Base-by-base conservation (phyloP, 768 basidiomycete genomes). In the Filobasidium wieringae region DNA sequence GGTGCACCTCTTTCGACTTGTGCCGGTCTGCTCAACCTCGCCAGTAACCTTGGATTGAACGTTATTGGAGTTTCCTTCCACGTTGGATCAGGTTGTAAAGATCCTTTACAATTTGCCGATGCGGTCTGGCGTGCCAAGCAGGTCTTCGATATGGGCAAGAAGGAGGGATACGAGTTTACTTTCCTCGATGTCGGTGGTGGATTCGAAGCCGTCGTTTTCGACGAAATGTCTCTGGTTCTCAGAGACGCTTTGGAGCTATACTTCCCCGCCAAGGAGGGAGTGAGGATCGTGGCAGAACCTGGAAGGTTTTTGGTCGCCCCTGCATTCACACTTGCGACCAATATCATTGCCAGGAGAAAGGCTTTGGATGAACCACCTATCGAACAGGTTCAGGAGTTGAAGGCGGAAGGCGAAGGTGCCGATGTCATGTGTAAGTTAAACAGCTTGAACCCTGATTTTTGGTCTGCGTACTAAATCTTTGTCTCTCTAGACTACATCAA, bases 31-130 rank as follows among this genome's bases (percentile, higher is more conserved):
- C 79, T 99, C 53, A 76, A 78, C 14, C 86, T 84, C 64, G 95
- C 93, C 1, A 79, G 79, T 63, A 83, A 87, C 65, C 79, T 96
- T 27, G 75, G 77, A 31, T 79, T 99, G 53, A 80, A 91, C 68
- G 91, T 99, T 55, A 79, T 96, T 37, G 95, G 95, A 19, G 86
- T 96, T 58, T 88, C 86, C 74, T 97, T 99, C 81, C 95, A 97
- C 72, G 95, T 97, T 45, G 95, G 95, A 4, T 89, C 87, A 63
- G 95, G 95, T 2, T 93, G 90, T 75, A 95, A 89, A 72, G 92
- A 97, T 74, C 84, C 92, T 19, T 77, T 81, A 19, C 86, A 87
- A 27, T 99, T 92, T 70, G 82, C 81, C 36, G 92, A 95, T 72
- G 95, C 95, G 27, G 80, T 97, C 61, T 80, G 75, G 74, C 85